Base-by-base conservation (phyloP, 352 stramenopile genomes). In the Pythium aquatile region DNA sequence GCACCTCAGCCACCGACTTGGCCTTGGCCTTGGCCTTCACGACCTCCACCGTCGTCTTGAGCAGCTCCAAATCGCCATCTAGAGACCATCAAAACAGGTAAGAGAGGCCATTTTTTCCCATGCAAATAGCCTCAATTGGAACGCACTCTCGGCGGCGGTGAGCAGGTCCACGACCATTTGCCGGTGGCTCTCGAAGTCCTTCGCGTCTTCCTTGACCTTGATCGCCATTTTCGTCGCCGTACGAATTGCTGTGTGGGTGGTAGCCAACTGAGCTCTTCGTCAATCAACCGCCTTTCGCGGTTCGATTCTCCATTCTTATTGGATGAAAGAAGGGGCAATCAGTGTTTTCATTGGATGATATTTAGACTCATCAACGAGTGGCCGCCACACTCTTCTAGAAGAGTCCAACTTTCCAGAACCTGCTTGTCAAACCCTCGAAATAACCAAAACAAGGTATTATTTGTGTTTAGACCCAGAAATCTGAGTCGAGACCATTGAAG, bases 181-280 rank as follows among this genome's bases (percentile, higher is more conserved):
- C 69, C 89, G 89, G 63, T 94, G 81, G 63, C 84, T 77, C 63
- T 94, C 77, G 71, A 86, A 94, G 65, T 91, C 73, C 64, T 76
- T 81, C 37, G 72, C 76, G 56, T 85, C 83, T 47, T 87, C 73
- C 69, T 90, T 86, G 53, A 81, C 71, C 65, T 84, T 75, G 30
- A 67, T 63, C 35, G 62, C 65, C 61, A 76, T 67, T 62, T 73
- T 83, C 28, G 20, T 70, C 46, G 60, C 35, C 66, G 49, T 52
- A 5, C 39, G 16, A 29, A 26, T 13, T 9, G 65, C 37, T 14
- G 48, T 55, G 40, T 51, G 46, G n/a, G 48, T 55, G 48, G 48
- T 35, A 29, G 32, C n/a, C 9, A 24, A 51, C 28, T 47, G 40
- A 47, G 40, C 40, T 24, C 40, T 26, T 47, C 40, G 40, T 47